phyloP scores from a whole-genome alignment of 768 basidiomycete genomes.

The Dioszegia aurantiaca region DNA sequence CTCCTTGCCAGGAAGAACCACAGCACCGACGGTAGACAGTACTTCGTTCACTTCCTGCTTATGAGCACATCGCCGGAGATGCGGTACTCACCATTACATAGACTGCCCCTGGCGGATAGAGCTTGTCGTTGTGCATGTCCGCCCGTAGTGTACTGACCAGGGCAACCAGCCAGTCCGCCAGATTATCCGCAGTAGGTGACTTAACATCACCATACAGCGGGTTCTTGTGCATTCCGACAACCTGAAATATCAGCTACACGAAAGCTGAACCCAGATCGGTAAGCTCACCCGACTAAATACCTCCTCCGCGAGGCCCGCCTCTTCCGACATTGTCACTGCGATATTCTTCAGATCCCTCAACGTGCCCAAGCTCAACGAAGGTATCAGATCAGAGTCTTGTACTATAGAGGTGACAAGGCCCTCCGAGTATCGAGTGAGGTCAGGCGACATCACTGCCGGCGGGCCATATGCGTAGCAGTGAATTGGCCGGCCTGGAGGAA shows the following conservation, averaged over 20 bases:
- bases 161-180: slow-evolving; percentile 50
- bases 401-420: slow-evolving; percentile 52
- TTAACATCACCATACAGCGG: slow-evolving; percentile 9
- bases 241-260: slow-evolving; percentile 17
- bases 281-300: slow-evolving; percentile 50
- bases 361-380: slow-evolving; percentile 45
- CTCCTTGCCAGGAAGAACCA: neutral
- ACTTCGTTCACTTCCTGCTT: slow-evolving; percentile 9
- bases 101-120: slow-evolving; percentile 50
- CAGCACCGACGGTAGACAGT: neutral
- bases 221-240: slow-evolving; percentile 46
- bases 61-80: neutral
- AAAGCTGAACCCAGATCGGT: too few species aligned
- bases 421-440: slow-evolving; percentile 47
- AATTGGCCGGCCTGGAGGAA: slow-evolving; percentile 53
- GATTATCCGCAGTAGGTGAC: slow-evolving; percentile 27
- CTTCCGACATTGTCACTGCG: slow-evolving; percentile 51
- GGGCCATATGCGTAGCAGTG: slow-evolving; percentile 52
- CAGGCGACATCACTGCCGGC: slow-evolving; percentile 51
- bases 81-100: slow-evolving; percentile 45
- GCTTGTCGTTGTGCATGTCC: slow-evolving; percentile 53
- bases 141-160: slow-evolving; percentile 53
- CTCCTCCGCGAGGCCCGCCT: slow-evolving; percentile 51
- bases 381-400: slow-evolving; percentile 50
- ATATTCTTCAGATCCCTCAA: slow-evolving; percentile 53